A percentile compares a stretch with the other conserved stretches of the same genome.
These are phyloP conservation scores for Trichosporon sp. DNA, from an alignment of 1,284 basidiomycete genomes.

Conservation along the genomic window DNA sequence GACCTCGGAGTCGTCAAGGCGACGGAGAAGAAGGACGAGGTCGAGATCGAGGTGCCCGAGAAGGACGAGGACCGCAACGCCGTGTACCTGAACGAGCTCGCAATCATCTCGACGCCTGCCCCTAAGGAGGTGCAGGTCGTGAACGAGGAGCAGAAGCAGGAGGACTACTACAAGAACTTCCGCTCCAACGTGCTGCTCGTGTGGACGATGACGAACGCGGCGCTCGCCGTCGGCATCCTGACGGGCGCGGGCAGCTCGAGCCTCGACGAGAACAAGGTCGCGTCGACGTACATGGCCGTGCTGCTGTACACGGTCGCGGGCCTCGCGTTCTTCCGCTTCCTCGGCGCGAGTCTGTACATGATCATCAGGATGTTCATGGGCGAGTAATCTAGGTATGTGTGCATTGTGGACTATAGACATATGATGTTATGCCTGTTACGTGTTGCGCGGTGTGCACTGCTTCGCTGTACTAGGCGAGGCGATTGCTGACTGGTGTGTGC, in stretches of 20 bases:
- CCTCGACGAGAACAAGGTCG: conserved; percentile 33
- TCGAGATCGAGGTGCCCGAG: conserved; percentile 73
- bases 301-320: conserved; percentile 66
- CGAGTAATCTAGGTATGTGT: conserved; percentile 59
- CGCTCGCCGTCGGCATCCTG: conserved; percentile 68
- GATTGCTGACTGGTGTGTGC: too few relatives aligned
- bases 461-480: too few relatives aligned
- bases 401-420: not conserved
- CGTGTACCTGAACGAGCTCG: conserved; percentile 77
- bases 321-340: conserved; percentile 73
- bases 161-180: conserved; percentile 82
- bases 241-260: conserved; percentile 43
- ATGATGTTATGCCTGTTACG: not conserved
- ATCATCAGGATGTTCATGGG: conserved; percentile 75
- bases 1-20: conserved; percentile 73
- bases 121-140: conserved; percentile 60
- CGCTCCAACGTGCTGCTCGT: conserved; percentile 63
- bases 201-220: conserved; percentile 78
- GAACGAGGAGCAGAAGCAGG: conserved; percentile 61
- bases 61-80: conserved; percentile 81
- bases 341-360: conserved; percentile 73
- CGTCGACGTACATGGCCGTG: conserved; percentile 48
- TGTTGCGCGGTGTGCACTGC: too few relatives aligned
- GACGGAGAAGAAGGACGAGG: conserved; percentile 54
- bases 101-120: conserved; percentile 65